These are phyloP conservation scores for Monosporascus sp. DNA, from an alignment of 2,329 filamentous ascomycete species.

Conservation along the genomic window DNA sequence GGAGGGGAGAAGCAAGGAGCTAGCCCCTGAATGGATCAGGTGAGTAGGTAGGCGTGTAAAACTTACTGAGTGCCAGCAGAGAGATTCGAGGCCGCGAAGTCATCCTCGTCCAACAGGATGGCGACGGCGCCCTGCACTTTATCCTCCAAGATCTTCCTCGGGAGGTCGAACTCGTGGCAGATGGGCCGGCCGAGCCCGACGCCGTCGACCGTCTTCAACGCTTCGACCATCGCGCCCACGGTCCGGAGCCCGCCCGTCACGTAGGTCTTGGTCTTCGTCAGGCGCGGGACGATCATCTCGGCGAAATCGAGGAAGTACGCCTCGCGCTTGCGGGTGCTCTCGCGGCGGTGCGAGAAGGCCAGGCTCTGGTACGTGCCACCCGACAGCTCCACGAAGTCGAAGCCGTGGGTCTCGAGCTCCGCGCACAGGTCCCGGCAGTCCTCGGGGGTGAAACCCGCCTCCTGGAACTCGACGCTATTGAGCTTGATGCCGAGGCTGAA, in stretches of 20 bases:
- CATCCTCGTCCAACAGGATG: not conserved
- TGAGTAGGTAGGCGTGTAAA: not conserved
- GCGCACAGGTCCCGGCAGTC: constrained; percentile 38
- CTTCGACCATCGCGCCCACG: constrained; percentile 41
- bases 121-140: not conserved
- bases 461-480: constrained; percentile 52
- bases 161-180: not conserved
- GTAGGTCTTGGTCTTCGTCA: constrained; percentile 35
- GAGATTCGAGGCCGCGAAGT: not conserved
- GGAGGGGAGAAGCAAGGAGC: too few relatives aligned
- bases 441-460: constrained; percentile 12
- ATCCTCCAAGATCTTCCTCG: not conserved
- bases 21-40: not conserved
- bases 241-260: constrained; percentile 61
- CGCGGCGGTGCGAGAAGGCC: constrained; percentile 27
- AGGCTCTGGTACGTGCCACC: constrained; percentile 57
- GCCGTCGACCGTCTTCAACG: constrained; percentile 38
- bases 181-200: constrained; percentile 20
- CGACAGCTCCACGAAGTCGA: constrained; percentile 64
- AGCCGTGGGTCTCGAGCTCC: constrained; percentile 43
- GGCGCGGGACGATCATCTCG: constrained; percentile 36
- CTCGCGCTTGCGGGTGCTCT: constrained; percentile 50
- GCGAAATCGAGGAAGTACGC: constrained; percentile 66
- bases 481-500: constrained; percentile 51
- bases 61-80: constrained; percentile 3